Percentiles rank a stretch among this genome's conserved stretches.
Conservation (phyloP, 768 basidiomycete genomes). For the Cystobasidium tubakii region DNA sequence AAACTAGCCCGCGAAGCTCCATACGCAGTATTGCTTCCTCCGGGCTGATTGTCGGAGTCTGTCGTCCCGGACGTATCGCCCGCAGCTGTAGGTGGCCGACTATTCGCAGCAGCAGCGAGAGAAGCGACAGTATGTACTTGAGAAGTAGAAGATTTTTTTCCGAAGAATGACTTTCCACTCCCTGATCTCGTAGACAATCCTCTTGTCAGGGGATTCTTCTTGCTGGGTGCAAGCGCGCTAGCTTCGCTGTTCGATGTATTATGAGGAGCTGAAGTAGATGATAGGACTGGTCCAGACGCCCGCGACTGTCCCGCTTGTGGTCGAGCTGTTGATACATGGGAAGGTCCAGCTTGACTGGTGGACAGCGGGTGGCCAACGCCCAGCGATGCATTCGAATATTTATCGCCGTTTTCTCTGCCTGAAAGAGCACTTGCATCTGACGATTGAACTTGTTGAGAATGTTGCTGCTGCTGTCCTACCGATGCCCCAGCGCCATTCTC, state of each 20-base stretch:
- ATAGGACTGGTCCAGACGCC: not conserved
- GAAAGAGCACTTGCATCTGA: not conserved
- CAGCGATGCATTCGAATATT: not conserved
- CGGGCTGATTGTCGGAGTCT: conserved; percentile 1
- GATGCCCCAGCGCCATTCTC: not conserved
- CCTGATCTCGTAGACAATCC: conserved; percentile 17
- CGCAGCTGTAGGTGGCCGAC: not conserved
- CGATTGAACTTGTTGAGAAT: not conserved
- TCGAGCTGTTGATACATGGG: not conserved
- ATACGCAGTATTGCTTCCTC: not conserved
- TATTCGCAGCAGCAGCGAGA: not conserved
- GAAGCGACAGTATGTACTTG: conserved; percentile 5
- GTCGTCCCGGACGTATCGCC: conserved; percentile 5
- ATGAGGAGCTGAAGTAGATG: not conserved
- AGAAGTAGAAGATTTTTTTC: not conserved
- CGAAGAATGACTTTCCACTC: conserved; percentile 13
- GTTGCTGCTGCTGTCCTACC: not conserved
- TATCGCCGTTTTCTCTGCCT: not conserved
- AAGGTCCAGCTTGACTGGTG: not conserved
- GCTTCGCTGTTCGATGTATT: not conserved
- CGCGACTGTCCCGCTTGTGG: conserved; percentile 6
- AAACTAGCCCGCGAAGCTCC: not conserved
- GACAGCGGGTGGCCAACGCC: not conserved
- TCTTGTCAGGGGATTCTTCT: conserved; percentile 19
- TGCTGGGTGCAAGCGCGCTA: not conserved